Conservation (phyloP, 202 grass and related monocot genomes). For the Bolboschoenoplectus hybrid region DNA sequence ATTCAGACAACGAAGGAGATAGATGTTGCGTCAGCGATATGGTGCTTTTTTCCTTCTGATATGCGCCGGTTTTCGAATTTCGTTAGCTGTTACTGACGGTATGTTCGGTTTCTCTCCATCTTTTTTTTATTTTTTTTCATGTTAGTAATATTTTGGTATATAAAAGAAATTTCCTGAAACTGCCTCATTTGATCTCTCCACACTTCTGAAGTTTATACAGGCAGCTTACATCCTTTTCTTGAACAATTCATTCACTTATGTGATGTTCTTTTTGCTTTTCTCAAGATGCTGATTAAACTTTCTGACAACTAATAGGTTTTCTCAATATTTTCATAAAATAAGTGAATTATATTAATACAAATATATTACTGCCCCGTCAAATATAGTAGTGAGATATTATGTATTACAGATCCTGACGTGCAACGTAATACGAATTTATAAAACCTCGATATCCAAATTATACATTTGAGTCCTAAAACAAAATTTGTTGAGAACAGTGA, state of each 20-base stretch:
- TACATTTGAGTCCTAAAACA: neutral
- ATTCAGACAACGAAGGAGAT: neutral
- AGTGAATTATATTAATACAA: neutral
- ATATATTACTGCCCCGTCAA: neutral
- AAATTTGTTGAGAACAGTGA: neutral
- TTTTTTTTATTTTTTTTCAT: neutral
- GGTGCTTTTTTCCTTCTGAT: constrained; percentile 41
- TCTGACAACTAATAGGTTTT: neutral
- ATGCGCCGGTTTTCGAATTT: constrained; percentile 23
- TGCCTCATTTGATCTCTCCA: neutral
- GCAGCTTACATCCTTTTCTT: neutral
- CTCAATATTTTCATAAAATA: neutral
- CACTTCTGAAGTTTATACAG: too few species aligned
- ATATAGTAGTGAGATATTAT: neutral
- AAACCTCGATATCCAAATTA: neutral
- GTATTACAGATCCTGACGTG: neutral
- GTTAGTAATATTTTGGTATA: neutral
- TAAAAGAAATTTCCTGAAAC: neutral
- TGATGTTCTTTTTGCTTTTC: too few species aligned
- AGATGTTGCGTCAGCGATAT: neutral
- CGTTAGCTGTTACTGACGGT: constrained; percentile 48
- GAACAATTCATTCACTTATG: neutral
- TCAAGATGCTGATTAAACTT: too few species aligned
- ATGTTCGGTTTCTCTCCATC: constrained; percentile 23
- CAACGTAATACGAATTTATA: neutral